phyloP scores from a whole-genome alignment of 441 rosid species.

The Populus hybrid region DNA sequence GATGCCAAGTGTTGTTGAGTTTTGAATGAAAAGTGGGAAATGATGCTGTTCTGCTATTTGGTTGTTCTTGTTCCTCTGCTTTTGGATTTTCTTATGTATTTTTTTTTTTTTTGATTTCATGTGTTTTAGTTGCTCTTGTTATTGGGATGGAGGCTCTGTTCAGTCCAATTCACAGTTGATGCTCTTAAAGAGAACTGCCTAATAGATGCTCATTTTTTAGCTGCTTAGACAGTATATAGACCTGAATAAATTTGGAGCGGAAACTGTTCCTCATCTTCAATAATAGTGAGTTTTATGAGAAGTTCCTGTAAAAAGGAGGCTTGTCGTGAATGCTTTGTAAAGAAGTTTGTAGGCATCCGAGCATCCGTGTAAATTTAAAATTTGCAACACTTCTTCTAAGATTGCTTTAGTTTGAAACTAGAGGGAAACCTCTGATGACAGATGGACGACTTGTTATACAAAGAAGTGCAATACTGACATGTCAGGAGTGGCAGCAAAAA shows the following conservation, averaged over 20 bases:
- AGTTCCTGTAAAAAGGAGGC: not conserved
- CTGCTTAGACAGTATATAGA: too few relatives aligned
- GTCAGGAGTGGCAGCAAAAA: not conserved
- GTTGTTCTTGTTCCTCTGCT: not conserved
- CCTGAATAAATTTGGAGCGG: too few relatives aligned
- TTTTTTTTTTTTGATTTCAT: too few relatives aligned
- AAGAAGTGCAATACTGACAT: not conserved
- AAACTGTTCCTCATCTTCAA: too few relatives aligned
- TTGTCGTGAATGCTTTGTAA: not conserved
- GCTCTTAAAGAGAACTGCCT: too few relatives aligned
- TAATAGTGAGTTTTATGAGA: not conserved
- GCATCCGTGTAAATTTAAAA: not conserved
- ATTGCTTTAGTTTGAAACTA: not conserved
- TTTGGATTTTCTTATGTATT: too few relatives aligned
- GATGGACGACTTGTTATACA: not conserved
- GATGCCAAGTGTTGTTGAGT: not conserved
- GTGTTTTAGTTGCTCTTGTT: not conserved
- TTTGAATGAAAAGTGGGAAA: not conserved
- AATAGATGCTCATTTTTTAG: too few relatives aligned
- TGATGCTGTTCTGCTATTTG: not conserved
- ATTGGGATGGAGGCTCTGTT: not conserved
- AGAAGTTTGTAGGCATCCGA: not conserved
- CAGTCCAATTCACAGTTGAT: too few relatives aligned
- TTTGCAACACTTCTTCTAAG: not conserved
- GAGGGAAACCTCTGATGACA: not conserved